Percentiles rank a stretch among this genome's conserved stretches.
Conservation (phyloP, 108 stramenopile genomes). For the Cyclotella atomus region DNA sequence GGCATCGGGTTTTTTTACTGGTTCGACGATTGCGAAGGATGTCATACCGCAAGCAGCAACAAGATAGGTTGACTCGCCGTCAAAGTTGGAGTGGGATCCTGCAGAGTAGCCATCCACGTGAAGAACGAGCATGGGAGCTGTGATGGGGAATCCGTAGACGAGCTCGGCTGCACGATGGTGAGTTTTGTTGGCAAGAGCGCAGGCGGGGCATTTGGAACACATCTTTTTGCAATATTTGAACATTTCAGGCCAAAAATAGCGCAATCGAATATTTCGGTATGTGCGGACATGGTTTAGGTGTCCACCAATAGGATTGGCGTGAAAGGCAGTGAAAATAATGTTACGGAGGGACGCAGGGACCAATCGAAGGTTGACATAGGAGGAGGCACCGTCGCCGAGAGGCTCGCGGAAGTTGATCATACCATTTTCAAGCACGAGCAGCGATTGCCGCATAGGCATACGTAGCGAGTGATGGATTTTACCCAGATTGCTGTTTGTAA, state of each 20-base stretch:
- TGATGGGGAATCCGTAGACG: constrained; percentile 4
- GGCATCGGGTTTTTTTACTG: background rate
- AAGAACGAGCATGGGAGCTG: background rate
- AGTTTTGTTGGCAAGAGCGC: background rate
- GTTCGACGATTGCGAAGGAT: constrained; percentile 1
- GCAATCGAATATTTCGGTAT: constrained; percentile 1
- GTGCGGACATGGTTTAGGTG: constrained; percentile 10
- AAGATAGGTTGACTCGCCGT: background rate
- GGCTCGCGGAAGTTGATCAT: background rate
- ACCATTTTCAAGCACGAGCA: background rate
- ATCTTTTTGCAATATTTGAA: background rate
- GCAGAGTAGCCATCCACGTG: background rate
- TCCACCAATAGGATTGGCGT: constrained; percentile 24
- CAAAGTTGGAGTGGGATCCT: constrained; percentile 7
- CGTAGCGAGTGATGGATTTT: background rate
- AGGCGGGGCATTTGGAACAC: constrained; percentile 2
- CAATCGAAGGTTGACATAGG: constrained; percentile 1
- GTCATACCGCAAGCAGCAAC: constrained; percentile 25
- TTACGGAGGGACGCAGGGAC: background rate
- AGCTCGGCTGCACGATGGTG: background rate
- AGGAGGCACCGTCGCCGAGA: background rate
- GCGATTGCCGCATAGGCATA: background rate
- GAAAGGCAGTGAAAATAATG: constrained; percentile 30
- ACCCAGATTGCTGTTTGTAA: background rate
- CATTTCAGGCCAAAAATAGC: constrained; percentile 24